Evolutionary conservation across 129 eudicot genomes (phyloP).

Genomic region (Escallonia rubra): DNA sequence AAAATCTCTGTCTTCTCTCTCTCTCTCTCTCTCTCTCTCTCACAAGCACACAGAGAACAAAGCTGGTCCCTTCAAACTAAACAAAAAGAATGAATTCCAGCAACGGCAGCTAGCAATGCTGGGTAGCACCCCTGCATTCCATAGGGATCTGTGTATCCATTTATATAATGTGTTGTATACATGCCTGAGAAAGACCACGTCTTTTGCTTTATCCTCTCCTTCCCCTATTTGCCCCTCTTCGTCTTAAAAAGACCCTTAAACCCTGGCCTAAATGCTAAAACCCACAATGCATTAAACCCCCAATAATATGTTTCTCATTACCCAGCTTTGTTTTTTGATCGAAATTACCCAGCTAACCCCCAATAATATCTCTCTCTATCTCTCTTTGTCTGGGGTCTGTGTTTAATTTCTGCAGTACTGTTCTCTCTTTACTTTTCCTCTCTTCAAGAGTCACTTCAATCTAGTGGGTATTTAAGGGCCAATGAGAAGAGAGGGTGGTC

Average conservation of each 20-base stretch:
- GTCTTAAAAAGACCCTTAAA: background rate
- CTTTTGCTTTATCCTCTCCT: slow-evolving; percentile 5
- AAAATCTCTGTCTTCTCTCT: background rate
- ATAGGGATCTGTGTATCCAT: slow-evolving; percentile 73
- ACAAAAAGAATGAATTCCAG: slow-evolving; percentile 57
- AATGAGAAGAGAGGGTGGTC: slow-evolving; percentile 10
- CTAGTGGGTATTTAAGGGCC: slow-evolving; percentile 16
- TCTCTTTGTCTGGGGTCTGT: background rate
- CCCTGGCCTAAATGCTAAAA: slow-evolving; percentile 21
- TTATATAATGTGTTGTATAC: background rate
- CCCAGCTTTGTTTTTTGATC: too few relatives aligned
- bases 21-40: background rate
- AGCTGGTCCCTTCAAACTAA: slow-evolving; percentile 42
- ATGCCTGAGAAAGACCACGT: slow-evolving; percentile 5
- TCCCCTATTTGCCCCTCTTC: background rate
- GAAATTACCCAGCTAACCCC: too few relatives aligned
- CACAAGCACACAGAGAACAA: background rate
- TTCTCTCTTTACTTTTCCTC: too few relatives aligned
- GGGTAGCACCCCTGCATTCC: slow-evolving; percentile 49
- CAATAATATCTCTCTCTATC: too few relatives aligned
- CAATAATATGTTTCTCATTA: too few relatives aligned
- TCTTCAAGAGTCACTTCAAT: slow-evolving; percentile 10
- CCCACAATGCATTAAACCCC: background rate
- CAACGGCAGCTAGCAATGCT: slow-evolving; percentile 38
- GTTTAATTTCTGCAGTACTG: too few relatives aligned